Percentiles rank a stretch among this genome's conserved stretches.
phyloP scores from a whole-genome alignment of 208 protist genomes.

The Angomonas deanei region DNA sequence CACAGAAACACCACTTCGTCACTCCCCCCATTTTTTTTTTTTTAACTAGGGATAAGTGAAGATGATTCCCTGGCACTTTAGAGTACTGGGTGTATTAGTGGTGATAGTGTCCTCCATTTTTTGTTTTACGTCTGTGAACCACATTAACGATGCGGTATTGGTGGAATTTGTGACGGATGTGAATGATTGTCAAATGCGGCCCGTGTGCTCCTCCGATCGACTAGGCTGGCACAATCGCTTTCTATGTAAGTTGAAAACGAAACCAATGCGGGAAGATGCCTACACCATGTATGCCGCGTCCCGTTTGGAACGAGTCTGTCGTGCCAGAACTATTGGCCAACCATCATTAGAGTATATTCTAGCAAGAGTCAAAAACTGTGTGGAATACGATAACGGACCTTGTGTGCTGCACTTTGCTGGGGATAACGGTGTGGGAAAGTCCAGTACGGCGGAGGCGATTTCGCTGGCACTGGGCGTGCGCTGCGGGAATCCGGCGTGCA shows the following conservation, averaged over 20 bases:
- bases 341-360: neutral
- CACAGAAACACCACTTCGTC: no score
- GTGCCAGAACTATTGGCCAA: neutral
- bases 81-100: no score
- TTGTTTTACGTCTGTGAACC: no score
- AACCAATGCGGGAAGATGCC: neutral
- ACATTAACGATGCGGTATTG: no score
- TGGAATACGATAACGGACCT: neutral
- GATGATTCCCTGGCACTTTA: no score
- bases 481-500: slow-evolving; percentile 25
- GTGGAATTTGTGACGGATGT: no score
- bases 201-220: neutral
- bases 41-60: no score
- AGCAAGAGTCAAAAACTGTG: neutral
- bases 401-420: slow-evolving; percentile 60
- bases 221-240: neutral
- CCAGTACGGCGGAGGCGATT: slow-evolving; percentile 42
- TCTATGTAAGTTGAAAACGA: neutral
- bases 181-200: neutral
- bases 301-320: neutral
- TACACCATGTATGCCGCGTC: neutral
- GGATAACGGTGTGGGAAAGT: slow-evolving; percentile 77
- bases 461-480: slow-evolving; percentile 57
- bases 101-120: no score
- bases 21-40: no score